Evolutionary conservation across 345 rosid species (phyloP), one percentile per base, ranked within the genome.

Genomic region (Clausena lansium): DNA sequence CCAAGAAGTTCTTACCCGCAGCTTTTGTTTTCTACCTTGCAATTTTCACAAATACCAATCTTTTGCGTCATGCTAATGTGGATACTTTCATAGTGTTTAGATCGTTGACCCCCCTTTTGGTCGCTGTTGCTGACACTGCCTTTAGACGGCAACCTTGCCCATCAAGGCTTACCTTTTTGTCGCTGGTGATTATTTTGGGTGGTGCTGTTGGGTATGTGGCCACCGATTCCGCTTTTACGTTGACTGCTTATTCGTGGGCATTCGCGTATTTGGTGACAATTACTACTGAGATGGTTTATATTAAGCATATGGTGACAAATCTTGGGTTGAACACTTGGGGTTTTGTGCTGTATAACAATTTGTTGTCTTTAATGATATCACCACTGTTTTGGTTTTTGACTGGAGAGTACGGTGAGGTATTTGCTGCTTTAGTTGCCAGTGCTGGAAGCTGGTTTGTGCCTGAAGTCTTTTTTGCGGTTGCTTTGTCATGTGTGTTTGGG

Each of bases 291-390:
- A 96, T 96, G 99, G 98, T 96, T 78, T 96, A 94, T 67, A 94
- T 96, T 77, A 96, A 96, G 79, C 99, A 96, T 83, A 96, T 94
- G 89, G 98, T 96, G 10, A 92, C 97, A 19, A 90, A 85, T 88
- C 90, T 96, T 35, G 98, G 97, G 69, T 85, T 96, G 90, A 96
- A 92, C 86, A 94, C 97, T 30, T 96, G 99, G 99, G 99, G 99
- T 38, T 93, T 88, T 76, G 99, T 96, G 62, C 41, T 92, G 20
- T 96, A 96, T 81, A 96, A 96, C 81, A 94, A 96, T 78, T 85
- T 96, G 54, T 80, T 96, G 77, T 94, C 99, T 0, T 84, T 96
- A 85, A 90, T 94, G 93, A 87, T 94, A 64, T 94, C 99, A 0
- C 99, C 99, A 0, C n/a, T 94, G 33, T 96, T 96, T 81, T 94